These are phyloP conservation scores for Capronia coronata DNA, from an alignment of 2,329 filamentous ascomycete genomes.

Conservation along the genomic window DNA sequence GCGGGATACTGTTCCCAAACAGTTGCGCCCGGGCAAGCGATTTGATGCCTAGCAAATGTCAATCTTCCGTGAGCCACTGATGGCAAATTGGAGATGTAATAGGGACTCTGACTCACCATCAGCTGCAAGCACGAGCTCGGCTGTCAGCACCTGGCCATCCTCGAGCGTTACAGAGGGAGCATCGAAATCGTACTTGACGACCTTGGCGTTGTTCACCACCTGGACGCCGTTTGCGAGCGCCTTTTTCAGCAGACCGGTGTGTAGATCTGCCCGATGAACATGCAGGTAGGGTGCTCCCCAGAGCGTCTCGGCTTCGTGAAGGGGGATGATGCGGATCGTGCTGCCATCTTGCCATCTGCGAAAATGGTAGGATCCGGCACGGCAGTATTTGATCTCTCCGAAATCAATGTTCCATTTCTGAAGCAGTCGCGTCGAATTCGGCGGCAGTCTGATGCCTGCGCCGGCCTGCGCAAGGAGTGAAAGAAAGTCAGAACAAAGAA, in stretches of 20 bases:
- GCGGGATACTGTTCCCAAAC: constrained; percentile 33
- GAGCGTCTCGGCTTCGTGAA: constrained; percentile 13
- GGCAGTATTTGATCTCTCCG: no score
- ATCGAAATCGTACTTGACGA: constrained; percentile 7
- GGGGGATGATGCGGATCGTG: no score
- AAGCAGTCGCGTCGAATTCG: constrained; percentile 35
- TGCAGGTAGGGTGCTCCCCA: constrained; percentile 29
- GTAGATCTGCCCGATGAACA: constrained; percentile 34
- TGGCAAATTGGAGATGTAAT: no score
- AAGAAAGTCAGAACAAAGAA: no score
- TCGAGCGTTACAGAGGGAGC: constrained; percentile 38
- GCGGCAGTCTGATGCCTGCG: constrained; percentile 39
- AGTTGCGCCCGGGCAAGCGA: constrained; percentile 1
- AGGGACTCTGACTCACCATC: no score
- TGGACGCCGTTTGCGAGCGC: constrained; percentile 20
- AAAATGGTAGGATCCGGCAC: no score
- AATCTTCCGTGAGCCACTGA: no score
- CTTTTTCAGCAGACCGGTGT: constrained; percentile 28
- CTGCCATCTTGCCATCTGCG: no score
- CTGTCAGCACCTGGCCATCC: constrained; percentile 38
- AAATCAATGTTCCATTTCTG: no score
- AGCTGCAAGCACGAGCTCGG: constrained; percentile 56
- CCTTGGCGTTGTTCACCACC: background rate
- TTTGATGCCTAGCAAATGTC: constrained; percentile 29
- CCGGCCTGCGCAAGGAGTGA: no score